Base-by-base conservation (phyloP, 2,329 filamentous ascomycete species). In the Aphanoascus verrucosus region DNA sequence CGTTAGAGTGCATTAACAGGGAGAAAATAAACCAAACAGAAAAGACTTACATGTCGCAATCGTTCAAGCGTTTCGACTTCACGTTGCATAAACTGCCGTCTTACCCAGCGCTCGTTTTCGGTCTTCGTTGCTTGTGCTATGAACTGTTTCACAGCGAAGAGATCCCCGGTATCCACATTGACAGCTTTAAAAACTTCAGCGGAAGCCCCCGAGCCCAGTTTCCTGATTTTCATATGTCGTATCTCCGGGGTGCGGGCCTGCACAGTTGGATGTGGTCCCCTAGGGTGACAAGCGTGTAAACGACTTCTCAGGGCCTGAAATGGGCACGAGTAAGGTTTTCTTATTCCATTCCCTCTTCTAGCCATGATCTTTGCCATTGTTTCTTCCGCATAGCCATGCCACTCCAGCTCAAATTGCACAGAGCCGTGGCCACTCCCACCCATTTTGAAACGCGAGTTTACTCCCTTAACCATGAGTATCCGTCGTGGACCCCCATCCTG, bases 121-220 rank as follows among this genome's bases (percentile, higher is more conserved):
- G 31, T 40, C 4, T 2, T 31, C 4, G 4, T 14, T 5, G 12
- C 1, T 17, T 17, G 9, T 12, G 11, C 31, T 45, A 45, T 49
- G 32, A 57, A n/a, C 31, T 28, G 44, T 37, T 60, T 59, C 28
- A 59, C 43, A 8, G 53, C 56, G 46, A 59, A 49, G 28, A 57
- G 20, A 15, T 49, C 47, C 19, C 56, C 57, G 5, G 57, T 52
- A 19, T 59, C 57, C 19, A 50, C 41, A 46, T 59, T 32, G 15
- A 57, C 17, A 28, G 34, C 55, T 38, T 56, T 53, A 32, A 34
- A 55, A 20, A 63, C 57, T 14, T 35, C 41, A 19, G 59, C 59
- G 55, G 59, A 63, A 28, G 47, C 31, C 1, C 50, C 50, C 38
- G 42, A 38, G 17, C 50, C 50, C 11, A 52, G 19, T 11, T 9